Evolutionary conservation across 257 asterid species (phyloP).

Genomic region (Primulina tabacum): DNA sequence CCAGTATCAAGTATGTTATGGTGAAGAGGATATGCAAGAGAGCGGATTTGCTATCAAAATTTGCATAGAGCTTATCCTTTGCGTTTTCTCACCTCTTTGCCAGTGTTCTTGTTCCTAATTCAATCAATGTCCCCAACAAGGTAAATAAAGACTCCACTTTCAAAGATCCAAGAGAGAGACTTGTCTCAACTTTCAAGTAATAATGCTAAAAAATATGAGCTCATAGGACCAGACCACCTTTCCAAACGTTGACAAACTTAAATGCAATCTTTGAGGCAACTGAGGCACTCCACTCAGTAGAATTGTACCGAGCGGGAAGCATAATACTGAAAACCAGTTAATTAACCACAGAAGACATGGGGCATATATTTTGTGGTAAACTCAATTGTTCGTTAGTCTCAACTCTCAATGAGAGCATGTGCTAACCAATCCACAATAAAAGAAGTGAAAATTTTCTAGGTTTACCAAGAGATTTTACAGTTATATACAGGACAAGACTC

Average conservation of each 20-base stretch:
- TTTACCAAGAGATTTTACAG: constrained; percentile 16
- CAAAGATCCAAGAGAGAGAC: not conserved
- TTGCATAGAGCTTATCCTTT: too few relatives aligned
- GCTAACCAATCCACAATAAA: not conserved
- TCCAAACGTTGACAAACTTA: not conserved
- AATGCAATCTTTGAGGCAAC: not conserved
- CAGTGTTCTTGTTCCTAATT: not conserved
- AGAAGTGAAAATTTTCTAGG: not conserved
- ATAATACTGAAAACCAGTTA: not conserved
- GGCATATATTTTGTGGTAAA: not conserved
- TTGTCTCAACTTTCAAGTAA: not conserved
- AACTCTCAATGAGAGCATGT: not conserved
- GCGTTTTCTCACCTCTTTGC: not conserved
- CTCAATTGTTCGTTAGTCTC: not conserved
- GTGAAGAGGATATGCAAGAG: too few relatives aligned
- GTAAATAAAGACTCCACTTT: not conserved
- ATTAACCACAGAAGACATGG: not conserved
- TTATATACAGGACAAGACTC: not conserved
- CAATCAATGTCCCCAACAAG: not conserved
- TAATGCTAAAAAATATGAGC: not conserved
- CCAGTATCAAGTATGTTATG: too few relatives aligned
- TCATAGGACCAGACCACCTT: not conserved
- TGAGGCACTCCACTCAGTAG: not conserved
- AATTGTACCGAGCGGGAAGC: not conserved
- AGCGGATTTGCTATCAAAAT: too few relatives aligned